Evolutionary conservation across 192 early-diverging fungal genomes (phyloP), one percentile per base, ranked within the genome.

Genomic region (Kappamyces sp.): DNA sequence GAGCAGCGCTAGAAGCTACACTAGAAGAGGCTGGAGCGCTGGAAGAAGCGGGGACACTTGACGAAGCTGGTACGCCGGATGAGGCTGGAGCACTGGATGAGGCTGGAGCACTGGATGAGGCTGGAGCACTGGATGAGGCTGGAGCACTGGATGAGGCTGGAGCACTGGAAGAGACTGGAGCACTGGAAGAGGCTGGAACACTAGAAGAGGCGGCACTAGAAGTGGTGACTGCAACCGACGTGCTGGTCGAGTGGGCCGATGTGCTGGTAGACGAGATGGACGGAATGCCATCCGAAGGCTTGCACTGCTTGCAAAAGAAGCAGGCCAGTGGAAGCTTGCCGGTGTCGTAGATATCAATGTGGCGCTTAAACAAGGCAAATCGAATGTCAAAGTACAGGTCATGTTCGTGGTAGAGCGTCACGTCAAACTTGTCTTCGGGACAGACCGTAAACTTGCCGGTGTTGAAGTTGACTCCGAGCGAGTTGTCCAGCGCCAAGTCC

Each of bases 391-490:
- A 39, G 43, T 46, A 34, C 23, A 63, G 40, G 37, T 37, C 42
- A 34, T 40, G 40, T 34, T 63, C 39, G 42, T 39, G 41, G 37
- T 33, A 63, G 5, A 63, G 23, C 42, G 31, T 40, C 31, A 63
- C 15, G 2, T 52, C 43, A 5, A 63, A 23, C 13, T 42, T 42
- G 46, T 23, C 43, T 13, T 50, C 47, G 1, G 47, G 47, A 13
- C 61, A 62, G 33, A 39, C 34, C 12, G 39, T 15, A 34, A 51
- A 62, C 13, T 36, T n/a, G 34, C 61, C 61, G 54, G 37, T 38
- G 37, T 49, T 37, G 10, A 63, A 15, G 47, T 63, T 43, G 7
- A 63, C 32, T 8, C 61, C 61, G 43, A 63, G 40, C 6, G 42
- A 15, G 44, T 63, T 63, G 34, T 63, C 61, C 10, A 63, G 23